Base-by-base conservation (phyloP, 176 grass and related monocot genomes). In the Chloris gayana region DNA sequence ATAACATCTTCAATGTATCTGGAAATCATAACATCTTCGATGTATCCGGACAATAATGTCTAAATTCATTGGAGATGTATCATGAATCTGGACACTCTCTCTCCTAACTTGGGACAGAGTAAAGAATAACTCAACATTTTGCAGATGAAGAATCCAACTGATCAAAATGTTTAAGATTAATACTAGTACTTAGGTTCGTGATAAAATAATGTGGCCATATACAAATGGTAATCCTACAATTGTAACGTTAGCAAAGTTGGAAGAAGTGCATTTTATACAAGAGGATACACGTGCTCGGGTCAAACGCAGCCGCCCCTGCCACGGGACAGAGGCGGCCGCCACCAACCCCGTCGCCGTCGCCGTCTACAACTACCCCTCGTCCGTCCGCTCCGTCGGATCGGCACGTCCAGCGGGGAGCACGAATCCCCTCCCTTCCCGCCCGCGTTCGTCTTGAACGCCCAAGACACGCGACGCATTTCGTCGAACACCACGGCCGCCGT, bases 331-430 rank as follows among this genome's bases (percentile, higher is more conserved):
- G 29, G 29, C 59, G 31, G 24, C 32, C 24, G 4, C 32, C 71
- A 80, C 76, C 76, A 19, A 75, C 87, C 31, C 75, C 54, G 76
- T 70, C 31, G 54, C 56, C 76, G 15, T n/a, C 4, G 26, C 31
- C 22, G 61, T 56, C 44, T 72, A 76, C 64, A 88, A 69, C 38
- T 62, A 76, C 44, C 39, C 2, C 11, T n/a, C n/a, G n/a, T n/a
- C n/a, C 19, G 42, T 22, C 32, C 72, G 18, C 64, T 25, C 29
- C 8, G 62, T 65, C 65, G 62, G 47, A 64, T 9, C 79, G 53
- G 49, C 74, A 79, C 60, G 69, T 29, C 68, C 81, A 79, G 47
- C 38, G 50, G 69, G 75, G n/a, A 78, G 41, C 70, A 75, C 46
- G 75, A 69, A 21, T 56, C 69, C 21, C 60, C 34, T 54, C 41